Base-by-base conservation (phyloP, 2,329 filamentous ascomycete genomes). In the Epicoccum sorghinum region DNA sequence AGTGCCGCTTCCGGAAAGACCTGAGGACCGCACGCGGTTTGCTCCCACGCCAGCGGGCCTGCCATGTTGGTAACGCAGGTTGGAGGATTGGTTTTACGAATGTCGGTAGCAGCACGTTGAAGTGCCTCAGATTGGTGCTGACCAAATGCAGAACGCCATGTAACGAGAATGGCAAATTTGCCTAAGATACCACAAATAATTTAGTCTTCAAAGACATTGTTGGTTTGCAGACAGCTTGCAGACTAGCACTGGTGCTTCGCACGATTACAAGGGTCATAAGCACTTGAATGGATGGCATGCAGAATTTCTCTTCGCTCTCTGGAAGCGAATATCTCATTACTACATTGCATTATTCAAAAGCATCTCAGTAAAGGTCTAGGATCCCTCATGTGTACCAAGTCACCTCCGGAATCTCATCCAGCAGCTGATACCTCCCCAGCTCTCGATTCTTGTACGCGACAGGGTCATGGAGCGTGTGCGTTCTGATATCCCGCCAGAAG, bases 391-490 rank as follows among this genome's bases (percentile, higher is more conserved):
- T 87, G 65, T 87, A 88, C 85, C 85, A 87, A 4, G 81, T 84
- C 12, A 83, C 79, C 69, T 81, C 78, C 0, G 85, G 85, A 9
- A 81, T 64, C 73, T 88, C 83, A 12, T 77, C 79, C 44, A 87
- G 62, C 49, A 89, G 63, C 35, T 81, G 76, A 65, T 79, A 88
- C 22, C 82, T 72, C 0, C 86, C 86, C 46, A 88, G 62, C 70
- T 89, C 86, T 3, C 82, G 72, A 52, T 87, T 85, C 78, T 88
- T 88, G 63, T 88, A 88, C 23, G 85, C 83, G 25, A 89, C 85
- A 0, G 86, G 86, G 68, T 89, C 86, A 71, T 89, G 86, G 62
- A 89, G 68, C 0, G 81, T 83, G 71, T 89, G 86, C 4, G 85
- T 88, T 4, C 86, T 72, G n/a, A 88, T 75, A 64, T 89, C 86